Conservation (phyloP, 495 filamentous ascomycete genomes). For the Daldinia loculata region DNA sequence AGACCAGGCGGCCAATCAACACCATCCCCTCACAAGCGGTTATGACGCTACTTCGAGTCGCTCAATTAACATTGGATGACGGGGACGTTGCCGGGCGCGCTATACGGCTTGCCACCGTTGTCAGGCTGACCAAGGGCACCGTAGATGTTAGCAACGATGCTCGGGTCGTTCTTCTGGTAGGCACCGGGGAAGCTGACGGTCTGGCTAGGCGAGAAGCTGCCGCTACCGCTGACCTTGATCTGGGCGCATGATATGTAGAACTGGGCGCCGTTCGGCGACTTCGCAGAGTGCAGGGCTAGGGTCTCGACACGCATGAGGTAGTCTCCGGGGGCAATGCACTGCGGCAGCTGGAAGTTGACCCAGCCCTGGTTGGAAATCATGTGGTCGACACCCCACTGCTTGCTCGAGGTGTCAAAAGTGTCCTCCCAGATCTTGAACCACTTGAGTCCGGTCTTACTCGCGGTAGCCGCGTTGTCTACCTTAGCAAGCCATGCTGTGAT, state of each 20-base stretch:
- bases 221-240: constrained; percentile 61
- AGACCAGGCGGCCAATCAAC: neutral
- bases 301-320: constrained; percentile 65
- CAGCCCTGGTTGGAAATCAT: constrained; percentile 58
- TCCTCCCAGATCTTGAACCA: constrained; percentile 65
- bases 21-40: neutral
- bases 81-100: constrained; percentile 54
- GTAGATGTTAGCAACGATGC: constrained; percentile 65
- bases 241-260: constrained; percentile 66
- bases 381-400: constrained; percentile 64
- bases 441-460: constrained; percentile 52
- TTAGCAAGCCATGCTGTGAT: constrained; percentile 64
- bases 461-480: constrained; percentile 59
- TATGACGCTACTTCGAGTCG: neutral
- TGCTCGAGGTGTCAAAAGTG: constrained; percentile 55
- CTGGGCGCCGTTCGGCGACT: constrained; percentile 57
- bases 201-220: constrained; percentile 52
- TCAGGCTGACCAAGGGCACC: constrained; percentile 56
- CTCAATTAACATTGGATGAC: constrained; percentile 52
- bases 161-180: constrained; percentile 60
- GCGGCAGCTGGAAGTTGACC: constrained; percentile 58
- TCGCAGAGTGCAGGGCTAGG: constrained; percentile 61
- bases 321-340: constrained; percentile 60
- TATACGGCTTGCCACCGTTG: constrained; percentile 56
- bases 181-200: constrained; percentile 66